Percentiles rank a stretch among this genome's conserved stretches.
phyloP scores from a whole-genome alignment of 139 green algal species.

The Medakamo hakoo region DNA sequence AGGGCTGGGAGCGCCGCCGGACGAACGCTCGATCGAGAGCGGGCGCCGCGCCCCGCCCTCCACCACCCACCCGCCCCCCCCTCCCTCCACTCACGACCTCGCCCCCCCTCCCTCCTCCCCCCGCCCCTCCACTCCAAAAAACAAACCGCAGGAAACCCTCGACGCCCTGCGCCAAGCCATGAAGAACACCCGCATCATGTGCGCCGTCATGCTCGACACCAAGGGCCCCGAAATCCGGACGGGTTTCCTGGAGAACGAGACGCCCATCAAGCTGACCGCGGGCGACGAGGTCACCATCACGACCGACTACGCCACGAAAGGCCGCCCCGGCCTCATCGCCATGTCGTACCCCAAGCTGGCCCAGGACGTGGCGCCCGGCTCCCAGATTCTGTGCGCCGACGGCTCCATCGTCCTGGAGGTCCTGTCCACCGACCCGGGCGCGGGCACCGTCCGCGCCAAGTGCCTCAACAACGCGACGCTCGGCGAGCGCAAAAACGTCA shows the following conservation, averaged over 20 bases:
- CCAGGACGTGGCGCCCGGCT: slow-evolving; percentile 69
- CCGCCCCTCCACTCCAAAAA: not conserved
- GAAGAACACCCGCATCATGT: slow-evolving; percentile 84
- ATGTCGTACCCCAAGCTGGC: slow-evolving; percentile 84
- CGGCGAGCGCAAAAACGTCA: slow-evolving; percentile 96
- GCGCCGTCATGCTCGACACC: slow-evolving; percentile 95
- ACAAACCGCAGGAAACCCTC: slow-evolving; percentile 64
- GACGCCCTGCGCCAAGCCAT: slow-evolving; percentile 73
- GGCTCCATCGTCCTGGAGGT: slow-evolving; percentile 91
- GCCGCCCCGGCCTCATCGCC: slow-evolving; percentile 64
- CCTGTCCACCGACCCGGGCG: slow-evolving; percentile 47
- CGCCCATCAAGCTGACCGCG: slow-evolving; percentile 55
- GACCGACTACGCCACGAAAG: slow-evolving; percentile 77
- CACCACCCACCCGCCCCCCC: no score
- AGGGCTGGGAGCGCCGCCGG: no score
- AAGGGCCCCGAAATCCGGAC: slow-evolving; percentile 98
- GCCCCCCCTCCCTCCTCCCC: no score
- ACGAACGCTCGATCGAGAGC: no score
- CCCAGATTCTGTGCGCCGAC: slow-evolving; percentile 80
- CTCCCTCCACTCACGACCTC: no score
- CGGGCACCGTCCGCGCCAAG: slow-evolving; percentile 51
- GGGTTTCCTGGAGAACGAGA: slow-evolving; percentile 75
- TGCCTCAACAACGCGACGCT: slow-evolving; percentile 91
- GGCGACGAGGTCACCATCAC: slow-evolving; percentile 80
- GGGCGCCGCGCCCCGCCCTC: no score